Percentiles rank a stretch among this genome's conserved stretches.
phyloP scores from a whole-genome alignment of 1,284 basidiomycete genomes.

The Trichosporon faecale region DNA sequence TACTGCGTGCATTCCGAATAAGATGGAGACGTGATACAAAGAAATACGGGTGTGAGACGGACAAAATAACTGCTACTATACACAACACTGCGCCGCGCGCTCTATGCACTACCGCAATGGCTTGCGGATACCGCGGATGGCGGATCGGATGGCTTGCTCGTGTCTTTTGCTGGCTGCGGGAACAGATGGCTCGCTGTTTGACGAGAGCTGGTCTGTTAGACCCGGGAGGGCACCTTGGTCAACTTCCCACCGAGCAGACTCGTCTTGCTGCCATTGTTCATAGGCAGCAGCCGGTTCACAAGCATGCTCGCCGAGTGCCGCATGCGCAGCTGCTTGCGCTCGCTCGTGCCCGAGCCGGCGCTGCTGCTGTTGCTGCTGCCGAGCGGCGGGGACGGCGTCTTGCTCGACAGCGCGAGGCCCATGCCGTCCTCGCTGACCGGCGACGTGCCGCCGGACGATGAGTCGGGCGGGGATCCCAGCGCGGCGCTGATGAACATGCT shows the following conservation, averaged over 20 bases:
- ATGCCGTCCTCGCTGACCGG: background rate
- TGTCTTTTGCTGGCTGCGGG: background rate
- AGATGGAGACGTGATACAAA: slow-evolving; percentile 1
- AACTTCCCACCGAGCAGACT: background rate
- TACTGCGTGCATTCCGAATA: background rate
- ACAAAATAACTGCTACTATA: background rate
- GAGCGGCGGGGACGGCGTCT: slow-evolving; percentile 1
- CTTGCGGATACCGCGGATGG: background rate
- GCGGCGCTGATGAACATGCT: slow-evolving; percentile 7
- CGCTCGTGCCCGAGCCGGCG: background rate
- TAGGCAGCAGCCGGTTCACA: slow-evolving; percentile 4
- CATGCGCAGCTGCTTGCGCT: slow-evolving; percentile 10
- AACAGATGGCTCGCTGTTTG: background rate
- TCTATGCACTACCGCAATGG: background rate
- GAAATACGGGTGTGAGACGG: background rate
- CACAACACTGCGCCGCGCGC: background rate
- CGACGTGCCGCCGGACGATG: background rate
- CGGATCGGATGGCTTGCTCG: background rate
- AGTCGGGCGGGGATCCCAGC: background rate
- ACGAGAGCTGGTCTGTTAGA: background rate
- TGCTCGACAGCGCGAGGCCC: background rate
- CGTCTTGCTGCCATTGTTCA: slow-evolving; percentile 2
- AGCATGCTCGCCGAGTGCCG: slow-evolving; percentile 7
- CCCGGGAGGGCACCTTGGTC: slow-evolving; percentile 1
- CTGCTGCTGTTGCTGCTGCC: background rate